These are phyloP conservation scores for Cladophialophora exuberans DNA, from an alignment of 2,329 filamentous ascomycete genomes.

Conservation along the genomic window DNA sequence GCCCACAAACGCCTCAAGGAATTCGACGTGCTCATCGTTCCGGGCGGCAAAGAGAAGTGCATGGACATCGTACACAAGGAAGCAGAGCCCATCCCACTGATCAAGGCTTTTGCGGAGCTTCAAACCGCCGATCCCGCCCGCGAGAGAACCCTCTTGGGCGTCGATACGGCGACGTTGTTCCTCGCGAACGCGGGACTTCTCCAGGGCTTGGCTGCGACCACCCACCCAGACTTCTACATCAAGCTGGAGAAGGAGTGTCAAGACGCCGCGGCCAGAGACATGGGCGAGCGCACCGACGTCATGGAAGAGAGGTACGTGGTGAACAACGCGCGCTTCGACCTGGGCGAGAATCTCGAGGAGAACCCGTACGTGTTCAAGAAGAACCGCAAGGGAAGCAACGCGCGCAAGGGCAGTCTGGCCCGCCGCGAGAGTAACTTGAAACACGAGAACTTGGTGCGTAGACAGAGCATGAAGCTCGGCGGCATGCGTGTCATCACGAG, in stretches of 20 bases:
- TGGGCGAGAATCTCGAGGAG: slow-evolving; percentile 75
- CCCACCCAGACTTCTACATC: slow-evolving; percentile 78
- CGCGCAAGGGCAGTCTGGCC: slow-evolving; percentile 79
- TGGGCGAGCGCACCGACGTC: slow-evolving; percentile 78
- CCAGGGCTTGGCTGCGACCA: slow-evolving; percentile 77
- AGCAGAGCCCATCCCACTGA: slow-evolving; percentile 68
- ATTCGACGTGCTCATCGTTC: slow-evolving; percentile 77
- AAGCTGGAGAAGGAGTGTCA: slow-evolving; percentile 81
- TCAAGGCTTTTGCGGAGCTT: slow-evolving; percentile 75
- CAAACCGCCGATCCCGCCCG: slow-evolving; percentile 77
- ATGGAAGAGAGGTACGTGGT: slow-evolving; percentile 83
- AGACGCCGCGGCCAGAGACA: slow-evolving; percentile 69
- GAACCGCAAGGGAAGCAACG: slow-evolving; percentile 64
- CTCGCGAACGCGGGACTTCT: slow-evolving; percentile 77
- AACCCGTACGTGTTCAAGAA: slow-evolving; percentile 82
- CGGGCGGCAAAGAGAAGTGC: slow-evolving; percentile 65
- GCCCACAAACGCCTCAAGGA: slow-evolving; percentile 73
- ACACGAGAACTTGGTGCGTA: slow-evolving; percentile 78
- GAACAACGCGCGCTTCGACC: slow-evolving; percentile 86
- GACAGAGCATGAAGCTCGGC: slow-evolving; percentile 72
- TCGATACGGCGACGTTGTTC: slow-evolving; percentile 79
- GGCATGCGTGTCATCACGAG: slow-evolving; percentile 75
- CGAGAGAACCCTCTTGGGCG: slow-evolving; percentile 78
- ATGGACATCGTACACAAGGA: slow-evolving; percentile 63
- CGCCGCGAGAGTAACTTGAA: slow-evolving; percentile 74